Evolutionary conservation across 192 early-diverging fungal genomes (phyloP).

Genomic region (Gonapodya prolifera): DNA sequence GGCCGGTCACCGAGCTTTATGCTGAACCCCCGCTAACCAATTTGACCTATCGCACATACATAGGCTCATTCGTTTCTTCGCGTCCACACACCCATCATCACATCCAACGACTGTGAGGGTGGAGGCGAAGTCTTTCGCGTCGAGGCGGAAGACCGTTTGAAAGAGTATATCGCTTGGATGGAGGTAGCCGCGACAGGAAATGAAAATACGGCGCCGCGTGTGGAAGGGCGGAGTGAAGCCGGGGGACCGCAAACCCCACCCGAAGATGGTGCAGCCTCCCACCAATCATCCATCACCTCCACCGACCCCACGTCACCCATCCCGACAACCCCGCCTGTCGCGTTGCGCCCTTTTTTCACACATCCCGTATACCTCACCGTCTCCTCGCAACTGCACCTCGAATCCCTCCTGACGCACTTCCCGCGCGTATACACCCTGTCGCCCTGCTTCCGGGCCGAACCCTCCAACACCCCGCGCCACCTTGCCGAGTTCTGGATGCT

Average conservation of each 20-base stretch:
- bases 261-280: too few relatives aligned
- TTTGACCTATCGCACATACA: not conserved
- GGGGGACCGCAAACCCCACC: too few relatives aligned
- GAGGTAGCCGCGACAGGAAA: too few relatives aligned
- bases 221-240: too few relatives aligned
- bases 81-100: constrained; percentile 70
- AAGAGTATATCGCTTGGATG: too few relatives aligned
- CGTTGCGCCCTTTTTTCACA: constrained; percentile 53
- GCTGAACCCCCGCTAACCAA: not conserved
- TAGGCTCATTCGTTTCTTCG: constrained; percentile 61
- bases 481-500: constrained; percentile 92
- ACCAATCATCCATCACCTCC: too few relatives aligned
- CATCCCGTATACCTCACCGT: constrained; percentile 67
- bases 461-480: constrained; percentile 65
- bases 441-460: constrained; percentile 75
- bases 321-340: constrained; percentile 11
- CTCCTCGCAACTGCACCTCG: constrained; percentile 75
- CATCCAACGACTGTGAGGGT: constrained; percentile 79
- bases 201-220: too few relatives aligned
- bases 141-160: constrained; percentile 7
- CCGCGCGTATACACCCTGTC: constrained; percentile 70
- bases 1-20: too few relatives aligned
- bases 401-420: constrained; percentile 41
- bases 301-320: not conserved
- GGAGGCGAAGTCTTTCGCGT: constrained; percentile 74